Evolutionary conservation across 2,329 filamentous ascomycete genomes (phyloP).

Genomic region (Aureobasidium lini): DNA sequence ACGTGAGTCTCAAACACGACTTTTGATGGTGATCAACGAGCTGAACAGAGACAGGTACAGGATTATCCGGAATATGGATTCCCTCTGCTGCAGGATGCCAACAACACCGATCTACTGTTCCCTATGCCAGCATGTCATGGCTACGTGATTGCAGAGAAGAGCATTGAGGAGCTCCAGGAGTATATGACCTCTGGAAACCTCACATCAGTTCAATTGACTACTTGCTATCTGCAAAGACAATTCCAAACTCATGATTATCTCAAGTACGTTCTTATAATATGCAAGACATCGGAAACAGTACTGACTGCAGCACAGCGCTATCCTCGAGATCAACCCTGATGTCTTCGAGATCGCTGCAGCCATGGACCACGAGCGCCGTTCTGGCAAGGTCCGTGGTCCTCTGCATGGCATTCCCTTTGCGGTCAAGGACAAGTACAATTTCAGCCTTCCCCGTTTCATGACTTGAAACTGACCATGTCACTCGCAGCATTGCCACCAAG

Average conservation of each 20-base stretch:
- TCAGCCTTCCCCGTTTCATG: neutral
- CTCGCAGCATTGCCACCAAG: slow-evolving; percentile 48
- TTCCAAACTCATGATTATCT: slow-evolving; percentile 58
- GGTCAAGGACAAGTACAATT: slow-evolving; percentile 58
- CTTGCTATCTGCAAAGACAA: slow-evolving; percentile 56
- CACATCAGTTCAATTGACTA: slow-evolving; percentile 50
- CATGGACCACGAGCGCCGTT: slow-evolving; percentile 53
- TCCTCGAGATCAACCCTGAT: slow-evolving; percentile 64
- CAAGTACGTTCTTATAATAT: slow-evolving; percentile 39
- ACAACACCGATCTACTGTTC: slow-evolving; percentile 38
- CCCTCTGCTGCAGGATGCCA: slow-evolving; percentile 23
- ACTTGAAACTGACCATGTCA: neutral
- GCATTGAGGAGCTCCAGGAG: slow-evolving; percentile 59
- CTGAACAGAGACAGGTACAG: slow-evolving; percentile 1
- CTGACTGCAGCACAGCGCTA: slow-evolving; percentile 24
- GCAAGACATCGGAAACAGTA: neutral
- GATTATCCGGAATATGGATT: slow-evolving; percentile 24
- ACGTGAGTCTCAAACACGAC: neutral
- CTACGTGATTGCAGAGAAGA: slow-evolving; percentile 59
- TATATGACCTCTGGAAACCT: slow-evolving; percentile 49
- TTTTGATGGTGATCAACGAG: neutral
- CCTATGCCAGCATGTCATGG: slow-evolving; percentile 56
- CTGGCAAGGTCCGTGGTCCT: slow-evolving; percentile 52
- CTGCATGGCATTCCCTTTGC: slow-evolving; percentile 70
- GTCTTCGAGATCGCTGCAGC: slow-evolving; percentile 52